phyloP scores from a whole-genome alignment of 352 stramenopile genomes.

The Albugo laibachii region DNA sequence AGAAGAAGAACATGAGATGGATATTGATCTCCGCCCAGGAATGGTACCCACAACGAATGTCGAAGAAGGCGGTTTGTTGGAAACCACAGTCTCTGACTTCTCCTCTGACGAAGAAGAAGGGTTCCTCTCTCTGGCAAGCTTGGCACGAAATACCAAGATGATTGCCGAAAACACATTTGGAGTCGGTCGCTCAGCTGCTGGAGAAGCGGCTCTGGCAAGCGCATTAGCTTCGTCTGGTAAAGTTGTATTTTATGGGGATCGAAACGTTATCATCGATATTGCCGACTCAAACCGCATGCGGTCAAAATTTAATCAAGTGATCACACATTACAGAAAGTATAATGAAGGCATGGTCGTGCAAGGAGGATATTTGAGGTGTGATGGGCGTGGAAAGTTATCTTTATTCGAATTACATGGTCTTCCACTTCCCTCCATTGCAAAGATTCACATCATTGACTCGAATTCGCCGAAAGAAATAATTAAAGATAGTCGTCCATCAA shows the following conservation, averaged over 20 bases:
- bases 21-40: background rate
- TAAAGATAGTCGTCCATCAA: too few relatives aligned
- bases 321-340: conserved; percentile 54
- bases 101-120: conserved; percentile 16
- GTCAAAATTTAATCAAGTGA: conserved; percentile 69
- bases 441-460: conserved; percentile 20
- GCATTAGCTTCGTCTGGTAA: conserved; percentile 35
- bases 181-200: conserved; percentile 28
- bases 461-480: too few relatives aligned
- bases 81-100: conserved; percentile 2
- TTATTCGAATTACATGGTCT: conserved; percentile 48
- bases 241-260: conserved; percentile 63
- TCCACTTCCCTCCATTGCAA: conserved; percentile 23
- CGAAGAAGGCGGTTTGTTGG: conserved; percentile 2
- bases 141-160: conserved; percentile 34
- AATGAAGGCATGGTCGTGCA: conserved; percentile 29
- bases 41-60: conserved; percentile 14
- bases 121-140: conserved; percentile 41
- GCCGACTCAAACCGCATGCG: conserved; percentile 59
- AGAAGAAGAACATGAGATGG: conserved; percentile 12
- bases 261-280: conserved; percentile 60
- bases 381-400: conserved; percentile 50
- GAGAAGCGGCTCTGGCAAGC: conserved; percentile 12
- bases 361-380: conserved; percentile 49
- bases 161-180: conserved; percentile 53